These are phyloP conservation scores for Cymbopogon citratus DNA, from an alignment of 176 grass and related monocot genomes.

Conservation along the genomic window DNA sequence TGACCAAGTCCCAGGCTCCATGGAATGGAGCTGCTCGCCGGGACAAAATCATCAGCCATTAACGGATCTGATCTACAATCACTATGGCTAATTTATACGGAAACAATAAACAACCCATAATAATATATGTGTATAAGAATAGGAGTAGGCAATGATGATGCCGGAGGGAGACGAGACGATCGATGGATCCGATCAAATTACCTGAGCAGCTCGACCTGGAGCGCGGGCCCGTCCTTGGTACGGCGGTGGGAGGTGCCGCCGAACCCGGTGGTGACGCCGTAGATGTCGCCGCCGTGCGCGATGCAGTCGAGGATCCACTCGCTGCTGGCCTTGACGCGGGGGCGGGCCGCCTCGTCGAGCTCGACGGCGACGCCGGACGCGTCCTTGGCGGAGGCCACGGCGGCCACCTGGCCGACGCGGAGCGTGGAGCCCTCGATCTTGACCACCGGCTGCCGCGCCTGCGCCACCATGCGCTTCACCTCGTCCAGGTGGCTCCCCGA, in stretches of 20 bases:
- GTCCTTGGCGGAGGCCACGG: constrained; percentile 46
- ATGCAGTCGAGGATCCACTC: constrained; percentile 84
- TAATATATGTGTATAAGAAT: too few relatives aligned
- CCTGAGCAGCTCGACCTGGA: constrained; percentile 93
- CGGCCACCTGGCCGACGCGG: constrained; percentile 77
- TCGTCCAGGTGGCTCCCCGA: constrained; percentile 79
- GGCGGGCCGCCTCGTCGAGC: constrained; percentile 64
- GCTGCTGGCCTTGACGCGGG: constrained; percentile 75
- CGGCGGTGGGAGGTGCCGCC: constrained; percentile 89
- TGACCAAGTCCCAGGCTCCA: too few relatives aligned
- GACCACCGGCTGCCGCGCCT: constrained; percentile 50
- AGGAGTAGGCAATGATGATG: too few relatives aligned
- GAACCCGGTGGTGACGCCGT: constrained; percentile 94
- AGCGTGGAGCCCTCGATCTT: constrained; percentile 76
- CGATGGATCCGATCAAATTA: too few relatives aligned
- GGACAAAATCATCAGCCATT: neutral
- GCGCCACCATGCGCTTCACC: constrained; percentile 80
- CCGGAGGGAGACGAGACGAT: too few relatives aligned
- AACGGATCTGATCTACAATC: too few relatives aligned
- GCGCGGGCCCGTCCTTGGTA: constrained; percentile 81
- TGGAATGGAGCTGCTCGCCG: too few relatives aligned
- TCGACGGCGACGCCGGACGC: constrained; percentile 52
- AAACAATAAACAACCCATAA: too few relatives aligned
- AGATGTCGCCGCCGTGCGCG: constrained; percentile 80
- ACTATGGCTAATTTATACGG: too few relatives aligned